A percentile compares a stretch with the other conserved stretches of the same genome.
Evolutionary conservation across 2,329 filamentous ascomycete species (phyloP).

Genomic region (Pezicula radicicola): DNA sequence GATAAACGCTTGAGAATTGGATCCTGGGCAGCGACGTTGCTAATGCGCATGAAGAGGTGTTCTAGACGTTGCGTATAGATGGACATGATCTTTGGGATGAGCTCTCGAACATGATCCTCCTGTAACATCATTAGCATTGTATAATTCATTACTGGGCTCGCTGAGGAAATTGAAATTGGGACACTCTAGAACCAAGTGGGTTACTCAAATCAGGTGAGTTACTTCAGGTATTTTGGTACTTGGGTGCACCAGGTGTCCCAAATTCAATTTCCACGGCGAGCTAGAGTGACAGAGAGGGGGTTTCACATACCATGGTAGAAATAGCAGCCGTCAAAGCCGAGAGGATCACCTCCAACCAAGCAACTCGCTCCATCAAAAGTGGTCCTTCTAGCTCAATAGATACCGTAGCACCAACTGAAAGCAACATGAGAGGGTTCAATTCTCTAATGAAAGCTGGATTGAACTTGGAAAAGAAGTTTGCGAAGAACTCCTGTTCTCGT

Average conservation of each 20-base stretch:
- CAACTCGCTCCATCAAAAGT: slow-evolving; percentile 52
- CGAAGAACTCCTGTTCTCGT: slow-evolving; percentile 61
- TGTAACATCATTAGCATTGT: slow-evolving; percentile 29
- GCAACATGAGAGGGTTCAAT: slow-evolving; percentile 57
- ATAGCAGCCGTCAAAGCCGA: slow-evolving; percentile 39
- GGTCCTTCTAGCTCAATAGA: slow-evolving; percentile 53
- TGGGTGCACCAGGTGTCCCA: too few relatives aligned
- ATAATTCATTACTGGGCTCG: slow-evolving; percentile 2
- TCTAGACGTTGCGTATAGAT: slow-evolving; percentile 51
- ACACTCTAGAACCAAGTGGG: too few relatives aligned
- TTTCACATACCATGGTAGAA: slow-evolving; percentile 29
- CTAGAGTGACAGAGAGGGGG: too few relatives aligned
- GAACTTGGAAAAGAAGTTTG: slow-evolving; percentile 49
- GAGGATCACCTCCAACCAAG: slow-evolving; percentile 60
- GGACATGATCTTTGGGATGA: slow-evolving; percentile 55
- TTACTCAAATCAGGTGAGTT: too few relatives aligned
- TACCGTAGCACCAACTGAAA: slow-evolving; percentile 64
- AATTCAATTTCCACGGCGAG: too few relatives aligned
- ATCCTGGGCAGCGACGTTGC: slow-evolving; percentile 43
- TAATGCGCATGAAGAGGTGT: slow-evolving; percentile 48
- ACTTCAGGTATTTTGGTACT: too few relatives aligned
- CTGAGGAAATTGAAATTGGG: neutral
- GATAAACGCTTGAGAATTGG: slow-evolving; percentile 45
- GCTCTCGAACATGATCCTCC: slow-evolving; percentile 52
- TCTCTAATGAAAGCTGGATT: slow-evolving; percentile 50